Conservation (phyloP, 345 rosid genomes). For the Draba incana region DNA sequence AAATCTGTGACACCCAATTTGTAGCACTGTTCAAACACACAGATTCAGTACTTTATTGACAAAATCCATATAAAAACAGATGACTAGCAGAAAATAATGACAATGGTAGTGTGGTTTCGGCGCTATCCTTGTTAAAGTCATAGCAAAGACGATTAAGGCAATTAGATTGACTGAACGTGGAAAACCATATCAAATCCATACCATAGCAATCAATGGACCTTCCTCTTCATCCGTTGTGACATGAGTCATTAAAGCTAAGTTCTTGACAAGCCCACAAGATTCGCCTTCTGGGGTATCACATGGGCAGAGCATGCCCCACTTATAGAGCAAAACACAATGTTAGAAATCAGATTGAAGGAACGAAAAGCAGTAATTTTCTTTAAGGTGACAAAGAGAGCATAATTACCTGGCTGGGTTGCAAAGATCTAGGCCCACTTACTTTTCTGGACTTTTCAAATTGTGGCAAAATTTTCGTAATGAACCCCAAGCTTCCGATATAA, state of each 20-base stretch:
- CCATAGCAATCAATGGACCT: slow-evolving; percentile 79
- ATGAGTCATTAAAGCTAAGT: slow-evolving; percentile 98
- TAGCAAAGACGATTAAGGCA: no score
- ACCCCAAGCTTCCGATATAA: slow-evolving; percentile 78
- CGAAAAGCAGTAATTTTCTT: slow-evolving; percentile 15
- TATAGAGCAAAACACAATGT: slow-evolving; percentile 3
- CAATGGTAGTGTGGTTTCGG: background rate
- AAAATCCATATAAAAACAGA: background rate
- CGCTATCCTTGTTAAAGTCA: no score
- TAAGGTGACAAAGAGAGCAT: slow-evolving; percentile 24
- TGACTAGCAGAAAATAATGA: slow-evolving; percentile 8
- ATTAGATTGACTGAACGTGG: no score
- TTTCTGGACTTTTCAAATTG: slow-evolving; percentile 98
- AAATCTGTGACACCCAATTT: slow-evolving; percentile 84
- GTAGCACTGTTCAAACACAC: slow-evolving; percentile 58
- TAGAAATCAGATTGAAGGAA: slow-evolving; percentile 4
- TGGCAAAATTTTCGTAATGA: slow-evolving; percentile 75
- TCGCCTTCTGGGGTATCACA: slow-evolving; percentile 99
- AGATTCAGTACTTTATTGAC: slow-evolving; percentile 4
- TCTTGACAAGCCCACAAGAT: slow-evolving; percentile 95
- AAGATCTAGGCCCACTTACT: slow-evolving; percentile 99
- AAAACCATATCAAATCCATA: slow-evolving; percentile 34
- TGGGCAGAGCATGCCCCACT: slow-evolving; percentile 99
- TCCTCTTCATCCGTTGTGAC: slow-evolving; percentile 96
- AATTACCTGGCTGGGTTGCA: slow-evolving; percentile 96